Percentiles rank a stretch among this genome's conserved stretches.
These are phyloP conservation scores for Allomyces arbusculus DNA, from an alignment of 192 early-diverging fungal species.

Conservation along the genomic window DNA sequence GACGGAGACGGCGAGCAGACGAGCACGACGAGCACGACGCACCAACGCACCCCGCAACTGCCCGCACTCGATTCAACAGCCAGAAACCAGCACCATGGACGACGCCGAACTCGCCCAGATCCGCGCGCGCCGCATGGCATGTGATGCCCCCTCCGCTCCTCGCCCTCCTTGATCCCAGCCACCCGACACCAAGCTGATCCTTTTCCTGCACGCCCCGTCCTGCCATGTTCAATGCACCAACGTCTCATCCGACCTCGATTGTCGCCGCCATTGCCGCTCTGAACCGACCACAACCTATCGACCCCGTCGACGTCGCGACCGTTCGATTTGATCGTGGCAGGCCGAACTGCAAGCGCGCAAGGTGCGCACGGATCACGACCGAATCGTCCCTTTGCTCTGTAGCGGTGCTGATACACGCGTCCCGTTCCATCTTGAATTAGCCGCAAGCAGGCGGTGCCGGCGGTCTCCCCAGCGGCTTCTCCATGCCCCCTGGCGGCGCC, in stretches of 20 bases:
- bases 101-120: slow-evolving; percentile 62
- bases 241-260: too few relatives aligned
- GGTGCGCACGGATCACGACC: too few relatives aligned
- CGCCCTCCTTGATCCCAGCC: too few relatives aligned
- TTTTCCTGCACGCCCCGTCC: too few relatives aligned
- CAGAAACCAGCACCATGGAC: slow-evolving; percentile 24
- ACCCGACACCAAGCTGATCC: not conserved
- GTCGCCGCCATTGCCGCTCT: too few relatives aligned
- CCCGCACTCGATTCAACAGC: too few relatives aligned
- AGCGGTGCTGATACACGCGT: not conserved
- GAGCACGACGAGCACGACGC: too few relatives aligned
- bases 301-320: not conserved
- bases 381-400: too few relatives aligned
- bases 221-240: too few relatives aligned
- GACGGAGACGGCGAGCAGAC: too few relatives aligned
- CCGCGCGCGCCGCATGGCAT: slow-evolving; percentile 37
- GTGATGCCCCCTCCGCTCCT: not conserved
- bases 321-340: not conserved
- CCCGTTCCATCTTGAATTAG: not conserved
- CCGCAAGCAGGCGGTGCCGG: not conserved
- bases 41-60: too few relatives aligned
- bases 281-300: too few relatives aligned
- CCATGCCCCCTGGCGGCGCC: slow-evolving; percentile 17
- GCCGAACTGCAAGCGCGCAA: slow-evolving; percentile 25
- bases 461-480: slow-evolving; percentile 5